Evolutionary conservation across 2,329 filamentous ascomycete species (phyloP), one percentile per base, ranked within the genome.

Genomic region (Ophidiomyces ophidiicola): DNA sequence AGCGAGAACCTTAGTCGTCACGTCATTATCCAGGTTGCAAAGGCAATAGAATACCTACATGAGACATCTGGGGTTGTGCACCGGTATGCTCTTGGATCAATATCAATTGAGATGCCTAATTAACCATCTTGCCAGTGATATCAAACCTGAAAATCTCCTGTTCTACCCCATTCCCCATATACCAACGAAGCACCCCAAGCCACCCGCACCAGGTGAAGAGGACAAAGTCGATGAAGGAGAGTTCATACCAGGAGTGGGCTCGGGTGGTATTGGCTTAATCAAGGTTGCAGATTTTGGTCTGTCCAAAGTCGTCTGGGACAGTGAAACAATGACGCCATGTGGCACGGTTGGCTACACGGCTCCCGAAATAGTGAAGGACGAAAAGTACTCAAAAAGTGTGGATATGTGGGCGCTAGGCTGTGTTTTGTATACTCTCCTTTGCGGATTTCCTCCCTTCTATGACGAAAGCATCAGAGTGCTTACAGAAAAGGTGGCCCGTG

Each of bases 361-460:
- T 3, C 90, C 90, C 5, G 90, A 98, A 58, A 98, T 98, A 46
- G 90, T 98, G 58, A 96, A 96, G 64, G 90, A 98, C 62, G 90
- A 98, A 64, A 78, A 87, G 15, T 98, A 98, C 62, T 96, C 88
- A 25, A 98, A 96, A 69, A 92, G 85, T 36, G 90, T 98, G 32
- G 90, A 98, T 56, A 98, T 98, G 90, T 98, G 90, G 90, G 90
- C 90, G 3, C 64, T 98, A 21, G 90, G 90, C 10, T 98, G 90
- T 58, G 90, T 98, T 7, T 70, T 98, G 4, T 98, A 98, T 67
- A 98, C 90, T 1, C 69, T 98, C 1, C 80, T 98, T 11, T 98
- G 90, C 53, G 90, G 90, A 10, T 98, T 98, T 66, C 90, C 90
- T 6, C 90, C 90, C 2, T 98, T 98, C 63, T 94, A 98, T 60